Evolutionary conservation across 2,329 filamentous ascomycete species (phyloP), one percentile per base, ranked within the genome.

Genomic region (Diaporthe amygdali): DNA sequence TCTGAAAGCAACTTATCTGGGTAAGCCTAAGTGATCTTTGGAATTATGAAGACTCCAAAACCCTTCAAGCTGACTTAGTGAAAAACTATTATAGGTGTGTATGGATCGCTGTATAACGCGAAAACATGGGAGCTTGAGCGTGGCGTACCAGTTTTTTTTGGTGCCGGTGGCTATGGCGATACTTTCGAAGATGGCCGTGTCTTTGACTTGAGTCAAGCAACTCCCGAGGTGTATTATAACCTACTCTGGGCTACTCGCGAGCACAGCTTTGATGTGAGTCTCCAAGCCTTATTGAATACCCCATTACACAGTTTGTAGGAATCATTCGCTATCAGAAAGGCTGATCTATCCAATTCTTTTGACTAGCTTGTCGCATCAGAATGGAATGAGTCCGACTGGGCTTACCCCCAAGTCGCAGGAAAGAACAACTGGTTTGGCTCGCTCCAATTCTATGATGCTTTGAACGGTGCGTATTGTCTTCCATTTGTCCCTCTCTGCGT

Each of bases 371-470:
- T 61, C 25, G 27, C 37, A 17, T 37, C 32, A 25, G 49, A 68
- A 15, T 68, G 66, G 49, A 30, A 44, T 7, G 46, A 51, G 25
- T 30, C 46, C 17, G 66, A 68, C 37, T 68, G 66, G 49, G 27
- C 37, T 8, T 44, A 68, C 4, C 49, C 66, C 2, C 49, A 22
- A n/a, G 66, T 55, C 12, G 47, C 49, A 32, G 49, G 49, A 32
- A 51, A 56, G 49, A 44, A 68, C 66, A 68, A 68, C 14, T 68
- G 49, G 47, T 37, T 52, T n/a, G 49, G 49, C 30, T 54, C 44
- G n/a, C 37, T 56, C 41, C 34, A 44, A 7, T 61, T 12, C 25
- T 44, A 59, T 32, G 70, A 72, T 66, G 66, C 66, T 14, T 41
- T 52, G 14, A 59, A 30, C 39, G 49, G 64, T 34, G 41, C 56